phyloP scores from a whole-genome alignment of 768 basidiomycete genomes.

The Rossbeevera mucosa region DNA sequence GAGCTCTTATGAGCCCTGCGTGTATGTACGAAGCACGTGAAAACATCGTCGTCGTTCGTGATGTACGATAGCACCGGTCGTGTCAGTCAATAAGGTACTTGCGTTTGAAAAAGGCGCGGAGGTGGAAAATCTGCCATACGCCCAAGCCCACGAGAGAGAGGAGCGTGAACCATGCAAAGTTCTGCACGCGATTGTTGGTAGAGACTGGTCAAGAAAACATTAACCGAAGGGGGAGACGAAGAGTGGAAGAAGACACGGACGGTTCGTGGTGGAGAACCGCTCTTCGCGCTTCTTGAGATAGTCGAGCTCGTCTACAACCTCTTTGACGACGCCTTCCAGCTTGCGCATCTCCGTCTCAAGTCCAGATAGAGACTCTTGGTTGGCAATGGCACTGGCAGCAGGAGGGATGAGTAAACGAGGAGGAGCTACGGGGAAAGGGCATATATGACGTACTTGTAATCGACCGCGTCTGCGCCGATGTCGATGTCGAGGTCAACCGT shows the following conservation, averaged over 20 bases:
- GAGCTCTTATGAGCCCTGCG: neutral
- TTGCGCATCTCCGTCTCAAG: slow-evolving; percentile 99
- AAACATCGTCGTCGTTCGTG: neutral
- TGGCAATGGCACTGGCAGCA: slow-evolving; percentile 81
- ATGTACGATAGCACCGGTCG: slow-evolving; percentile 13
- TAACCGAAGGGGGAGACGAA: too few relatives aligned
- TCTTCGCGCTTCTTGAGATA: slow-evolving; percentile 91
- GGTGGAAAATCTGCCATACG: slow-evolving; percentile 91
- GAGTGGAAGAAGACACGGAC: slow-evolving; percentile 44
- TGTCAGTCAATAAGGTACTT: slow-evolving; percentile 87
- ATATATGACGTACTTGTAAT: slow-evolving; percentile 79
- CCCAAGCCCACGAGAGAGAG: slow-evolving; percentile 74
- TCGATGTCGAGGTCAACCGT: slow-evolving; percentile 93
- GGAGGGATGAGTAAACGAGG: neutral
- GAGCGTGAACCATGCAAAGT: slow-evolving; percentile 88
- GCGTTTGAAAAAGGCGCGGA: slow-evolving; percentile 92
- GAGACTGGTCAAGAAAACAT: slow-evolving; percentile 53
- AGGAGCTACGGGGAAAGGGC: neutral
- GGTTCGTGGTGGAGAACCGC: slow-evolving; percentile 81
- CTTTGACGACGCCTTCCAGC: slow-evolving; percentile 90
- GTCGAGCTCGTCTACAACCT: slow-evolving; percentile 88
- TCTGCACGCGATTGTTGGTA: slow-evolving; percentile 86
- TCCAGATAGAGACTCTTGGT: slow-evolving; percentile 92
- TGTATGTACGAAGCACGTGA: neutral
- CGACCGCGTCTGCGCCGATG: slow-evolving; percentile 96